Percentiles rank a stretch among this genome's conserved stretches.
Conservation (phyloP, 2,329 filamentous ascomycete species). For the Pseudofabraea citricarpa region DNA sequence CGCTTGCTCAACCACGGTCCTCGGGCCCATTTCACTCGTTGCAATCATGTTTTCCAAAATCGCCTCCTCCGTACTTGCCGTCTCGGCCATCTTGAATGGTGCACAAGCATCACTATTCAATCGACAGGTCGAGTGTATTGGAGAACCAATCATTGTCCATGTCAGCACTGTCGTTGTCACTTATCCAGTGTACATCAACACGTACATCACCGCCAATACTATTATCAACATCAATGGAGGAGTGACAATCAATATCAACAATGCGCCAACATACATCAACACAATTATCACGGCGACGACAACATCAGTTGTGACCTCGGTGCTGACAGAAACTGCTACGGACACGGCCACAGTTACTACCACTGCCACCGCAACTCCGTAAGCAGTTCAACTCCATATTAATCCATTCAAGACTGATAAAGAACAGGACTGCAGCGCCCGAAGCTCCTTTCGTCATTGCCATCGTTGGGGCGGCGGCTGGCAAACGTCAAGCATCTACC, state of each 20-base stretch:
- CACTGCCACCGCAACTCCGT: neutral
- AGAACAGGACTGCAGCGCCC: no score
- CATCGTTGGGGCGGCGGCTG: no score
- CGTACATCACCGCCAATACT: neutral
- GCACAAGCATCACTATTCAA: neutral
- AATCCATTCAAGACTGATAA: no score
- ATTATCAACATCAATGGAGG: neutral
- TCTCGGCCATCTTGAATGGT: neutral
- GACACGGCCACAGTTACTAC: neutral
- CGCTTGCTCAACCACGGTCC: neutral
- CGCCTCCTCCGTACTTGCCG: neutral
- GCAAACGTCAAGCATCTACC: no score
- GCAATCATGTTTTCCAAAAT: constrained; percentile 1
- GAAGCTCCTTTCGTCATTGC: no score
- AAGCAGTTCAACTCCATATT: no score
- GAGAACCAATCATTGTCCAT: neutral
- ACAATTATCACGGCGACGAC: neutral
- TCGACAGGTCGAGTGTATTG: neutral
- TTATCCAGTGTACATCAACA: neutral
- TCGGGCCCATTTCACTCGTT: neutral
- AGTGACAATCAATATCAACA: constrained; percentile 1
- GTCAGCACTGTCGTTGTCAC: neutral
- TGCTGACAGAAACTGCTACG: neutral
- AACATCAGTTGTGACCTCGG: neutral
- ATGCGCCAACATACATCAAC: neutral